Evolutionary conservation across 345 rosid genomes (phyloP), one percentile per base, ranked within the genome.

Genomic region (Syzygium oleosum): DNA sequence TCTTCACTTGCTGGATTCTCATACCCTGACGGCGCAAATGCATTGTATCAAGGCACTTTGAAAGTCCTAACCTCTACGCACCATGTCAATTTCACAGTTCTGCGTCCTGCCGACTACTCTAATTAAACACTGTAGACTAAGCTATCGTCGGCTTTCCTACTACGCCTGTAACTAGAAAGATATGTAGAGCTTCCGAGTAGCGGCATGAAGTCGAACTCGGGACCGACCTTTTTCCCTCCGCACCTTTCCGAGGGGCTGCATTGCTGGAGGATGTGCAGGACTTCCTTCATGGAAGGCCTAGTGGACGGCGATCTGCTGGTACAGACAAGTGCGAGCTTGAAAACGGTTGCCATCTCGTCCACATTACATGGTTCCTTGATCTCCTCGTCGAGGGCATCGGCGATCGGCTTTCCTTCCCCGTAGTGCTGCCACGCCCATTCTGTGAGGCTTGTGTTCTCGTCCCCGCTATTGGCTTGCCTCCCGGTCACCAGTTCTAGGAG

Each of bases 401-500:
- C 87, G 6, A 89, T 88, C 1, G 92, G 91, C 53, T 89, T 92
- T 9, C 95, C 95, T 85, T 93, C 91, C 12, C 92, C 92, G 63
- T 85, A 92, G 77, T 90, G 95, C 87, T 87, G 92, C 97, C 99
- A 95, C 6, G 98, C 95, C 99, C 98, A 95, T 63, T 96, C 96
- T n/a, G 97, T 97, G n/a, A 97, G 95, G 92, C 91, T 93, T 3
- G 91, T 89, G 55, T 94, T 85, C 87, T 97, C 99, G 80, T 94
- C 96, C 51, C 96, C 96, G 3, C 51, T 77, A 34, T 92, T 89
- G 51, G 99, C 91, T 91, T 93, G 96, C 90, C 91, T 94, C 88
- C 99, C 99, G 1, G 99, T 95, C 85, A 91, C 96, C 90, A 97
- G 87, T 90, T 97, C 99, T 52, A 97, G 93, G 13, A 96, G 94